These are phyloP conservation scores for Aspergillus clavatus DNA, from an alignment of 2,329 filamentous ascomycete species.

Conservation along the genomic window DNA sequence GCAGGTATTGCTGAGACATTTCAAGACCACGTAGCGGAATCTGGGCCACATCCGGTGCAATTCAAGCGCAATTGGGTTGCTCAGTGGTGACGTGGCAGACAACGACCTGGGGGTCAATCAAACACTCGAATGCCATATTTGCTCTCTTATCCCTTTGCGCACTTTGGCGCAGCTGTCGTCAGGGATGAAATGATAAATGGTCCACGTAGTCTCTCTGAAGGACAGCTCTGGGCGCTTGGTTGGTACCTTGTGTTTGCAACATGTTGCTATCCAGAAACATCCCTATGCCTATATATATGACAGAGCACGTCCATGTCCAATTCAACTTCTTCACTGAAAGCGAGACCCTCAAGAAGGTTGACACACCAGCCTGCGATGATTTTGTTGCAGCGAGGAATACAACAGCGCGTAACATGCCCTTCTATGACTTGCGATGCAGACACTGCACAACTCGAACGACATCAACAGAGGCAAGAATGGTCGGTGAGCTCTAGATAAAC, in stretches of 20 bases:
- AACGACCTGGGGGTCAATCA: slow-evolving; percentile 16
- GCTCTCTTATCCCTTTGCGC: slow-evolving; percentile 12
- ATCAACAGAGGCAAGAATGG: too few species aligned
- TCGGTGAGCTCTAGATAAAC: background rate
- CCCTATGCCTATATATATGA: background rate
- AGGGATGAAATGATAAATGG: slow-evolving; percentile 16
- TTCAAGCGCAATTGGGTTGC: slow-evolving; percentile 24
- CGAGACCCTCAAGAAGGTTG: background rate
- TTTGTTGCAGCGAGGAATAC: background rate
- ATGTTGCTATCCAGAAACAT: background rate
- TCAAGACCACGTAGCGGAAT: background rate
- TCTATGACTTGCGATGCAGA: too few species aligned
- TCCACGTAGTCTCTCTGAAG: slow-evolving; percentile 27
- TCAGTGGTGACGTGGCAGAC: slow-evolving; percentile 32
- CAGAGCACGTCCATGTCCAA: background rate
- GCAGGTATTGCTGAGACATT: slow-evolving; percentile 3
- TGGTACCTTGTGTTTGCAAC: background rate
- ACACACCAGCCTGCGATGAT: background rate
- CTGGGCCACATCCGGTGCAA: slow-evolving; percentile 12
- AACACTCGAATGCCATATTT: slow-evolving; percentile 21
- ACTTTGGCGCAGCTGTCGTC: slow-evolving; percentile 17
- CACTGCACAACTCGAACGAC: too few species aligned
- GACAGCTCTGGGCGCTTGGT: slow-evolving; percentile 10
- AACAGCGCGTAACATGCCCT: background rate
- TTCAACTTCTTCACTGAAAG: background rate